Evolutionary conservation across 331 rosid species (phyloP).

Genomic region (Phaseolus coccineus): DNA sequence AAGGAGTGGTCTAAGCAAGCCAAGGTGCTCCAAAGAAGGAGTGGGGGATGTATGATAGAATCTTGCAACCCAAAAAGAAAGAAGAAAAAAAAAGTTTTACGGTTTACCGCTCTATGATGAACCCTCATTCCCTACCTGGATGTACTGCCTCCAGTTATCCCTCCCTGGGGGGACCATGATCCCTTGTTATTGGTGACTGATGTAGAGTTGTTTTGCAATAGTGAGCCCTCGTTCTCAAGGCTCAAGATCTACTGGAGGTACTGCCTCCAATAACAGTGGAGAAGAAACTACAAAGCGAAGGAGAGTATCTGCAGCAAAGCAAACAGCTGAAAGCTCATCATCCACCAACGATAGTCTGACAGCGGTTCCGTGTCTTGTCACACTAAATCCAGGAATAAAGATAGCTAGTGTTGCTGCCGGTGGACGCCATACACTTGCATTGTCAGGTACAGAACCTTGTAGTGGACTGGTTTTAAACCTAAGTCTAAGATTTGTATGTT

Average conservation of each 20-base stretch:
- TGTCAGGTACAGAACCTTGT: conserved; percentile 60
- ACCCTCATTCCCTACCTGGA: conserved; percentile 16
- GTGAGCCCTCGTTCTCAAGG: conserved; percentile 68
- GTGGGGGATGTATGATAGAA: conserved; percentile 24
- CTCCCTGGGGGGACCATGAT: conserved; percentile 29
- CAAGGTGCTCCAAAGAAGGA: background rate
- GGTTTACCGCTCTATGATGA: conserved; percentile 26
- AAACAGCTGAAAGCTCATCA: conserved; percentile 70
- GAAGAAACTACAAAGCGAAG: conserved; percentile 73
- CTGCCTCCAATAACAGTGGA: conserved; percentile 50
- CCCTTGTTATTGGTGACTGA: conserved; percentile 24
- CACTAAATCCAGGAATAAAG: conserved; percentile 71
- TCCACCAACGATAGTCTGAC: conserved; percentile 69
- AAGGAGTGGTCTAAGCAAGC: conserved; percentile 20
- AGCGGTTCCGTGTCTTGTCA: conserved; percentile 74
- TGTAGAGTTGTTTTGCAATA: conserved; percentile 45
- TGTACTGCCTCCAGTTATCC: conserved; percentile 19
- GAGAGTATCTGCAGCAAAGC: conserved; percentile 63
- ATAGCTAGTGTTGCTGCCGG: conserved; percentile 76
- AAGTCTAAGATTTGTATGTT: conserved; percentile 5
- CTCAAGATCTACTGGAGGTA: conserved; percentile 55
- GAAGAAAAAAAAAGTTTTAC: background rate
- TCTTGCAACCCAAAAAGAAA: background rate
- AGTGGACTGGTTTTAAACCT: conserved; percentile 8
- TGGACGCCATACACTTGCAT: conserved; percentile 75